These are phyloP conservation scores for Fagus crenata DNA, from an alignment of 306 rosid species.

Conservation along the genomic window DNA sequence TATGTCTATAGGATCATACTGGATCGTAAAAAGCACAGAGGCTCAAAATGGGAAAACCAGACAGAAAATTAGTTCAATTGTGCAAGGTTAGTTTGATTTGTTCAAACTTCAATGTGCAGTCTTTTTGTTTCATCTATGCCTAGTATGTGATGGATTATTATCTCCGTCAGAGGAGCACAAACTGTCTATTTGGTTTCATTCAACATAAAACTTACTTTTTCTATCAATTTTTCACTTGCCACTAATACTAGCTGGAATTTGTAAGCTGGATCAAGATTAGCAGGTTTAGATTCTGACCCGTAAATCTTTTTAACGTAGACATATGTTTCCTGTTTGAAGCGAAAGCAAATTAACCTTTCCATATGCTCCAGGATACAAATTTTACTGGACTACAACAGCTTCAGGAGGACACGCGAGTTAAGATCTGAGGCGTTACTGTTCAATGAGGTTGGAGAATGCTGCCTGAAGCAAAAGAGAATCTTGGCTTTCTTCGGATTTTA, in stretches of 20 bases:
- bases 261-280: slow-evolving; percentile 19
- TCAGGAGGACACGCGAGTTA: neutral
- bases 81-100: slow-evolving; percentile 41
- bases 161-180: neutral
- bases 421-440: neutral
- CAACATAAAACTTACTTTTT: neutral
- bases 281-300: slow-evolving; percentile 25
- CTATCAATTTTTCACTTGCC: neutral
- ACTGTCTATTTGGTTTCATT: neutral
- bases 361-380: slow-evolving; percentile 2
- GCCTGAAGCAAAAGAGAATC: neutral
- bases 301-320: neutral
- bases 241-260: slow-evolving; percentile 17
- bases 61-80: slow-evolving; percentile 37
- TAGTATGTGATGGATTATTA: neutral
- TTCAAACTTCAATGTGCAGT: neutral
- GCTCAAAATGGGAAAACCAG: slow-evolving; percentile 46
- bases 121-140: neutral
- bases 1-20: slow-evolving; percentile 57
- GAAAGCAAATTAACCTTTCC: neutral
- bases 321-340: neutral
- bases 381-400: neutral
- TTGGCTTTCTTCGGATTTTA: neutral
- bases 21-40: slow-evolving; percentile 43
- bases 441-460: neutral